Percentiles rank a stretch among this genome's conserved stretches.
Conservation (phyloP, 2,329 filamentous ascomycete genomes). For the Zymoseptoria pseudotritici region DNA sequence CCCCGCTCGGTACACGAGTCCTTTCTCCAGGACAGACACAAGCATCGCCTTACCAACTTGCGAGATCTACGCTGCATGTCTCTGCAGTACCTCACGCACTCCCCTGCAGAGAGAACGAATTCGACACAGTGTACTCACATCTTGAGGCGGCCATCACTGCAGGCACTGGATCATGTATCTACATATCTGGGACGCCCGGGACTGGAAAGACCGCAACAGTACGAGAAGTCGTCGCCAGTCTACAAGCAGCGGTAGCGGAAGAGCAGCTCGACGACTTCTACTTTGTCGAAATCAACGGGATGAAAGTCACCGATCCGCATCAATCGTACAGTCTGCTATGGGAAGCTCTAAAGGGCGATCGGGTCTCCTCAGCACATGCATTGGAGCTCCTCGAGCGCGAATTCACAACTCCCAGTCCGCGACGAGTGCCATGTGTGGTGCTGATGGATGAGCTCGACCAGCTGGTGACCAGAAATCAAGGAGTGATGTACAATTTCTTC, state of each 20-base stretch:
- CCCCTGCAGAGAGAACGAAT: slow-evolving; percentile 87
- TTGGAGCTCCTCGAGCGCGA: slow-evolving; percentile 85
- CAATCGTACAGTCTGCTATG: slow-evolving; percentile 92
- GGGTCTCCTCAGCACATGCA: slow-evolving; percentile 85
- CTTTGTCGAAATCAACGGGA: slow-evolving; percentile 98
- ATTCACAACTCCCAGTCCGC: slow-evolving; percentile 83
- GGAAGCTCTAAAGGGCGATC: slow-evolving; percentile 90
- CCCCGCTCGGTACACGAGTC: slow-evolving; percentile 80
- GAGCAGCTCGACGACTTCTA: slow-evolving; percentile 98
- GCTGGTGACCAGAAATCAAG: slow-evolving; percentile 94
- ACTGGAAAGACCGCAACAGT: slow-evolving; percentile 98
- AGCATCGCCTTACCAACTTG: slow-evolving; percentile 84
- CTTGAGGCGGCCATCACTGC: slow-evolving; percentile 91
- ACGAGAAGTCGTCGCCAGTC: slow-evolving; percentile 80
- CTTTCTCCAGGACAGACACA: slow-evolving; percentile 68
- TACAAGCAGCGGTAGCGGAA: slow-evolving; percentile 77
- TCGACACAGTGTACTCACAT: slow-evolving; percentile 84
- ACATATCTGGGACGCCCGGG: slow-evolving; percentile 96
- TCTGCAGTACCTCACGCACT: slow-evolving; percentile 84
- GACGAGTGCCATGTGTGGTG: slow-evolving; percentile 89
- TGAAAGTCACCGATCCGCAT: slow-evolving; percentile 98
- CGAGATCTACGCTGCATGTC: slow-evolving; percentile 82
- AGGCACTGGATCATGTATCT: slow-evolving; percentile 91
- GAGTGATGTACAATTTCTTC: slow-evolving; percentile 99
- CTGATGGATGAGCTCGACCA: slow-evolving; percentile 98